These are phyloP conservation scores for Ganoderma sinense DNA, from an alignment of 1,284 basidiomycete genomes.

Conservation along the genomic window DNA sequence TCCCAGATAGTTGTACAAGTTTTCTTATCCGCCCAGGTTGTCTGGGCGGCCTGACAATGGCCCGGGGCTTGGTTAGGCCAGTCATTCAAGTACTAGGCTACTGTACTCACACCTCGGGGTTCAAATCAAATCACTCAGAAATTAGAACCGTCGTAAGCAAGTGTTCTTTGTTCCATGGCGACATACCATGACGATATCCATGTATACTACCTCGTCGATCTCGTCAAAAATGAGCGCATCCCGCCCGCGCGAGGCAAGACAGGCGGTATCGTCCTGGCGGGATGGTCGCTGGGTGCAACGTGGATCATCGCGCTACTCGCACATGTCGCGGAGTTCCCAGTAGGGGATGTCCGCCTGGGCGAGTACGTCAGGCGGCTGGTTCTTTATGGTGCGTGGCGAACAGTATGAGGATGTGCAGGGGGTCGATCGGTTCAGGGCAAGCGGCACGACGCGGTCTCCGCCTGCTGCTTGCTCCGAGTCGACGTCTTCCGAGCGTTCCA, in stretches of 20 bases:
- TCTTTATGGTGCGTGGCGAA: constrained; percentile 16
- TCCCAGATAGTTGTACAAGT: too few relatives aligned
- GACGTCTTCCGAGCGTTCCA: background rate
- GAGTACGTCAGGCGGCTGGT: constrained; percentile 20
- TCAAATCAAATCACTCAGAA: too few relatives aligned
- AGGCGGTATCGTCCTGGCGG: constrained; percentile 22
- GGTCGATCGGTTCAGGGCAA: constrained; percentile 1
- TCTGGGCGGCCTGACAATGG: too few relatives aligned
- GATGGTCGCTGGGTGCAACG: constrained; percentile 21
- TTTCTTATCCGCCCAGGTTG: too few relatives aligned
- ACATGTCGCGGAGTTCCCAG: constrained; percentile 16
- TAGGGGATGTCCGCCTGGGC: constrained; percentile 6
- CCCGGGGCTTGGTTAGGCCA: too few relatives aligned
- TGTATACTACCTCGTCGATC: constrained; percentile 37
- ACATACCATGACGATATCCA: too few relatives aligned
- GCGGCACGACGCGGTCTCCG: background rate
- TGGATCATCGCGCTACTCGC: constrained; percentile 23
- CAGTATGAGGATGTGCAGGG: background rate
- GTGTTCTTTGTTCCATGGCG: too few relatives aligned
- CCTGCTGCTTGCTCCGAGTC: background rate
- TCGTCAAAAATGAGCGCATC: constrained; percentile 30
- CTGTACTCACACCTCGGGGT: too few relatives aligned
- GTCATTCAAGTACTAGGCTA: too few relatives aligned
- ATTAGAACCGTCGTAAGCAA: too few relatives aligned
- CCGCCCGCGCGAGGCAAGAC: constrained; percentile 15